A percentile compares a stretch with the other conserved stretches of the same genome.
Conservation (phyloP, 257 asterid species). For the Ligustrum vulgare region DNA sequence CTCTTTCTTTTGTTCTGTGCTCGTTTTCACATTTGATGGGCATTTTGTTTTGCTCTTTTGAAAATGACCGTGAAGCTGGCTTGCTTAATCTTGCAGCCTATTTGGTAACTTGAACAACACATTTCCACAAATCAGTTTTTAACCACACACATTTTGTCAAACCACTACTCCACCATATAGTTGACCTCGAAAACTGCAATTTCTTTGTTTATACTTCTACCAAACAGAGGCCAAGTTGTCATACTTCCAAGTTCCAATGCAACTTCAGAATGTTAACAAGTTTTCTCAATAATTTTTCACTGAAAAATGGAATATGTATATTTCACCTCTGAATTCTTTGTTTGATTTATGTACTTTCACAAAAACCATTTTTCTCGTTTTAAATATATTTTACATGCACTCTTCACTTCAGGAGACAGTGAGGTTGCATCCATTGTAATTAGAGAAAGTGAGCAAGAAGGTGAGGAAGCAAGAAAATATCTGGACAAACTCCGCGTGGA, state of each 20-base stretch:
- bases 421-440: constrained; percentile 69
- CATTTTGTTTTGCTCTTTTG: neutral
- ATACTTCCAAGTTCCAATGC: neutral
- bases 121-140: too few relatives aligned
- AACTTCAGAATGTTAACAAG: neutral
- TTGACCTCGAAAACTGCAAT: too few relatives aligned
- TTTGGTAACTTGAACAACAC: too few relatives aligned
- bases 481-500: constrained; percentile 83
- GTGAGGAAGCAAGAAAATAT: constrained; percentile 76
- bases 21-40: neutral
- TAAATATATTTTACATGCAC: constrained; percentile 24
- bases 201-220: too few relatives aligned
- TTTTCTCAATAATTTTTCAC: neutral
- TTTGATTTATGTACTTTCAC: neutral
- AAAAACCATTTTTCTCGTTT: constrained; percentile 1
- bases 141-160: too few relatives aligned
- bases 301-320: neutral
- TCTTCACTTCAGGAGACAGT: constrained; percentile 66
- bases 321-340: neutral
- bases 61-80: neutral
- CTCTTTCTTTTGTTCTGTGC: neutral
- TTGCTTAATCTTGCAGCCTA: neutral
- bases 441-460: constrained; percentile 89
- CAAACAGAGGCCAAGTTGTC: neutral
- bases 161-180: too few relatives aligned